These are phyloP conservation scores for Hyaloscypha finlandica DNA, from an alignment of 495 filamentous ascomycete species.

Conservation along the genomic window DNA sequence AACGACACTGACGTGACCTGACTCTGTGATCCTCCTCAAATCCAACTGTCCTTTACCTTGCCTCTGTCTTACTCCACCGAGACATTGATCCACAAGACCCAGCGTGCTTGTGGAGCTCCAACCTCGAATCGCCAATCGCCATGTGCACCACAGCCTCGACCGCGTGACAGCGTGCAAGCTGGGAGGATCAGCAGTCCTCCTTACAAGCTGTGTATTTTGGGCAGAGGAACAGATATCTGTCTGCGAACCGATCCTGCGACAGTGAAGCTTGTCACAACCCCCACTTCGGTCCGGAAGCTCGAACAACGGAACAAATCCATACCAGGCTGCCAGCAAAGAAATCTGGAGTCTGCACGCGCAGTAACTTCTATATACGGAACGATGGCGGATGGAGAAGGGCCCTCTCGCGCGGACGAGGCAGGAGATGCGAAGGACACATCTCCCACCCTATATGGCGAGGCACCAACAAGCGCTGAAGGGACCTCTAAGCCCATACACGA, in stretches of 20 bases:
- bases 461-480: slow-evolving; percentile 1
- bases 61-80: not conserved
- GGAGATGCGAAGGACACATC: not conserved
- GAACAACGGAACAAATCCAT: not conserved
- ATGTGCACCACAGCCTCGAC: slow-evolving; percentile 4
- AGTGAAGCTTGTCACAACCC: not conserved
- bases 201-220: not conserved
- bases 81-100: slow-evolving; percentile 3
- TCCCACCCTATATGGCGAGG: slow-evolving; percentile 8
- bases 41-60: not conserved
- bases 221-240: not conserved
- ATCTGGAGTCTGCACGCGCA: not conserved
- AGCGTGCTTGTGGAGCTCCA: slow-evolving; percentile 9
- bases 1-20: not conserved
- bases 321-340: not conserved
- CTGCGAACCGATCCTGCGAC: not conserved
- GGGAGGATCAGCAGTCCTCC: not conserved
- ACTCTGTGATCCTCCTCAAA: not conserved
- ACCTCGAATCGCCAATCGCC: slow-evolving; percentile 7
- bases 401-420: not conserved
- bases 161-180: not conserved
- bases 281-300: not conserved
- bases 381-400: slow-evolving; percentile 3
- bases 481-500: slow-evolving; percentile 43
- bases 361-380: not conserved